Percentiles rank a stretch among this genome's conserved stretches.
phyloP scores from a whole-genome alignment of 805 yeast species.

The Yamadazyma laniorum region DNA sequence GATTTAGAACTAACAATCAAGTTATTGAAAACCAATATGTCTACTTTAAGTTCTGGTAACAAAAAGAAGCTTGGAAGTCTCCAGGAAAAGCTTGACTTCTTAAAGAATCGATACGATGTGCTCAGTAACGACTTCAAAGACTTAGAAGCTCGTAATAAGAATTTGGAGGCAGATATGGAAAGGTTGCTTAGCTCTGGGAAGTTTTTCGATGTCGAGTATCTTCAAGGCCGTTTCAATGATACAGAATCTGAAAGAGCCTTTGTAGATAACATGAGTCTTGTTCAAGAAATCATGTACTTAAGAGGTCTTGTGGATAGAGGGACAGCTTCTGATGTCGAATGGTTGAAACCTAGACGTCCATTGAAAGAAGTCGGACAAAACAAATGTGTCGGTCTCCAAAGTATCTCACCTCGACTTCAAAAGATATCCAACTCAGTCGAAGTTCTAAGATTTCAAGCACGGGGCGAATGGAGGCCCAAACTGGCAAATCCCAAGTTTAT shows the following conservation, averaged over 20 bases:
- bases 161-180: constrained; percentile 21
- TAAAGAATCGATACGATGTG: constrained; percentile 17
- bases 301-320: constrained; percentile 27
- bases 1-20: constrained; percentile 47
- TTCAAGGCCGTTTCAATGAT: constrained; percentile 25
- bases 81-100: constrained; percentile 11
- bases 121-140: constrained; percentile 3
- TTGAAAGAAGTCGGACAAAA: not conserved
- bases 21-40: constrained; percentile 44
- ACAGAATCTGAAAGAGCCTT: constrained; percentile 32
- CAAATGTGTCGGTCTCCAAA: not conserved
- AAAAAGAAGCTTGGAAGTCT: constrained; percentile 24
- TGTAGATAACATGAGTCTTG: constrained; percentile 32
- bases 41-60: constrained; percentile 26
- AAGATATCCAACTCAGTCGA: constrained; percentile 11
- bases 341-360: constrained; percentile 18
- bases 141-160: constrained; percentile 20
- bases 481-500: constrained; percentile 17
- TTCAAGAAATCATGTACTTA: constrained; percentile 46
- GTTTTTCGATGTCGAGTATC: constrained; percentile 9
- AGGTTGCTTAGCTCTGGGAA: constrained; percentile 10
- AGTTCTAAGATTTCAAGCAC: constrained; percentile 5
- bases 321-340: constrained; percentile 13
- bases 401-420: constrained; percentile 6
- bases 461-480: constrained; percentile 8